Base-by-base conservation (phyloP, 495 filamentous ascomycete species). In the Daldinia bambusicola region DNA sequence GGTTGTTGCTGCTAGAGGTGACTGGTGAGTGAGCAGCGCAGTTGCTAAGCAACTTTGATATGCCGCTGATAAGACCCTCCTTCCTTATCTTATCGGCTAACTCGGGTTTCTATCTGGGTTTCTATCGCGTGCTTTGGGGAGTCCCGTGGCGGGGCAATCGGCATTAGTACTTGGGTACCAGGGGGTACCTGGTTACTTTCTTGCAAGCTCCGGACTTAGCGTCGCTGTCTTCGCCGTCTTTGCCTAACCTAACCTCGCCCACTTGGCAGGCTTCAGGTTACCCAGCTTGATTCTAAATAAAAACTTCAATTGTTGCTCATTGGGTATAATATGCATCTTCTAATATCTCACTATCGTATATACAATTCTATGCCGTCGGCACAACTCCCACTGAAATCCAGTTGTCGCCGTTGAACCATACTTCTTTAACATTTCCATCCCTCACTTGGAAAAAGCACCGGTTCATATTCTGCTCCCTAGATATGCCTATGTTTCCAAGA, bases 31-130 rank as follows among this genome's bases (percentile, higher is more conserved):
- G 51, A 55, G 38, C 55, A 57, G 65, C 67, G 43, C 18, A 52
- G 55, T 65, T 50, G 68, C 68, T 62, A 66, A 71, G 63, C 60
- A 48, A 55, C 22, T 30, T 45, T 57, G 43, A 48, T 48, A 22
- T 48, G 43, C 43, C 20, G 43, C 43, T 48, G 43, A 22, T 48
- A 22, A 36, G 34, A 32, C 37, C 57, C 26, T 45, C 26, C 61
- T 71, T 71, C 26, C 61, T 71, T 71, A 71, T 71, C 69, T 71
- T 71, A 71, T 71, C 69, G 58, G 62, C 52, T 66, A 66, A 45
- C 57, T 57, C 56, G 61, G 67, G 31, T 14, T 57, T 51, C 40
- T n/a, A 43, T 12, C 5, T 43, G 40, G n/a, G n/a, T n/a, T n/a
- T n/a, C n/a, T 43, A 52, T 52, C 30, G 45, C 67, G 60, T 55